These are phyloP conservation scores for Solanum medicagineum DNA, from an alignment of 257 asterid species.

Conservation along the genomic window DNA sequence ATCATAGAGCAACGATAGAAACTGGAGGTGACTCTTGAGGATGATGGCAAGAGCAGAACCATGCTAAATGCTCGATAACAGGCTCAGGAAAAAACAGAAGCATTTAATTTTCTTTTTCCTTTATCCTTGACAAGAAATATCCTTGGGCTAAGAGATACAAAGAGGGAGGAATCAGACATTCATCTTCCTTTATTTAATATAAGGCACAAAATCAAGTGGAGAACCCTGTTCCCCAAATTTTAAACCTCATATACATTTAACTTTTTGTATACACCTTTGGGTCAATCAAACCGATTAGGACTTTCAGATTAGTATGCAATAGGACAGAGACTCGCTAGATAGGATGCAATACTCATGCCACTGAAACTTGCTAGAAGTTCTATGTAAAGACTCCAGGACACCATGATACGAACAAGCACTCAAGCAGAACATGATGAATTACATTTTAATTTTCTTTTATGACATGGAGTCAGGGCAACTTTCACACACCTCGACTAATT, in stretches of 20 bases:
- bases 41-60: not conserved
- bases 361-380: not conserved
- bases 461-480: not conserved
- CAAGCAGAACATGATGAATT: not conserved
- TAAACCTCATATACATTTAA: not conserved
- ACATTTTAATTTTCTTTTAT: not conserved
- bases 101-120: not conserved
- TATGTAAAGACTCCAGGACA: not conserved
- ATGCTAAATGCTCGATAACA: not conserved
- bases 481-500: not conserved
- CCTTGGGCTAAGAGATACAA: not conserved
- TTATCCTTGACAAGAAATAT: not conserved
- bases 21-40: not conserved
- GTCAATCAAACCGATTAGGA: not conserved
- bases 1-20: not conserved
- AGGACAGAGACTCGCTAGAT: not conserved
- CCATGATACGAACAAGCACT: no score
- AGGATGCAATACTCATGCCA: not conserved
- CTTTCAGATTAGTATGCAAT: not conserved
- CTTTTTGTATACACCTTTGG: not conserved
- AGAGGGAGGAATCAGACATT: not conserved
- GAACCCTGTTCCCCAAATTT: not conserved
- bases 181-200: not conserved
- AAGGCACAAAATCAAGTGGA: not conserved
- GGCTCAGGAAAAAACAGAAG: not conserved